A percentile compares a stretch with the other conserved stretches of the same genome.
Evolutionary conservation across 2,329 filamentous ascomycete genomes (phyloP).

Genomic region (Diaporthe vexans): DNA sequence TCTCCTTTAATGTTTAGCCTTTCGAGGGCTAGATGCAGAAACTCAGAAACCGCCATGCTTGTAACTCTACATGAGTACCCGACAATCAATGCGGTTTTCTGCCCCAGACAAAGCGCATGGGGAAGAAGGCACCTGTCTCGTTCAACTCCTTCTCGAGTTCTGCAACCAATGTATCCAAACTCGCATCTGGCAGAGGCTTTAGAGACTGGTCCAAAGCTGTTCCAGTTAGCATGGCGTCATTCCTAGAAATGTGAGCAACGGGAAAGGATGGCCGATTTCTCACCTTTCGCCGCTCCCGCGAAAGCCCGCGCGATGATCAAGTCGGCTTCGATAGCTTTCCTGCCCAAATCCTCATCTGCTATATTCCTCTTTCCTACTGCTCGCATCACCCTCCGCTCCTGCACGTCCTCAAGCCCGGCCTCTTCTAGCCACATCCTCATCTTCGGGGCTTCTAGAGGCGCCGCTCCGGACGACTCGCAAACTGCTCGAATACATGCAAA

Average conservation of each 20-base stretch:
- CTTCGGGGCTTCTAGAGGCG: not conserved
- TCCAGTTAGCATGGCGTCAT: not conserved
- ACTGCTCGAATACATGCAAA: constrained; percentile 27
- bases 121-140: constrained; percentile 23
- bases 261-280: not conserved
- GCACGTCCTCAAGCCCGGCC: constrained; percentile 29
- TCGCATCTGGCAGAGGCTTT: not conserved
- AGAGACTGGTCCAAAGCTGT: constrained; percentile 5
- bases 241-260: not conserved
- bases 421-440: constrained; percentile 26
- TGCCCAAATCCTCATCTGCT: constrained; percentile 28
- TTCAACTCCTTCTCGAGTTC: constrained; percentile 21
- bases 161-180: constrained; percentile 7
- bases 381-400: constrained; percentile 22
- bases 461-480: constrained; percentile 28
- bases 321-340: constrained; percentile 17
- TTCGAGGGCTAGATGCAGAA: too few species aligned
- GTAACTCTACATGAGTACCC: not conserved
- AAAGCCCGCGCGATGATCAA: constrained; percentile 31
- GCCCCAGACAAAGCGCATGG: constrained; percentile 19
- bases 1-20: too few species aligned
- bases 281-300: constrained; percentile 16
- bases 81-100: constrained; percentile 40
- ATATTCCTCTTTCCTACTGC: constrained; percentile 28
- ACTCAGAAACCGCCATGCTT: too few species aligned